phyloP scores from a whole-genome alignment of 106 monocot species.

The Acorus calamus region DNA sequence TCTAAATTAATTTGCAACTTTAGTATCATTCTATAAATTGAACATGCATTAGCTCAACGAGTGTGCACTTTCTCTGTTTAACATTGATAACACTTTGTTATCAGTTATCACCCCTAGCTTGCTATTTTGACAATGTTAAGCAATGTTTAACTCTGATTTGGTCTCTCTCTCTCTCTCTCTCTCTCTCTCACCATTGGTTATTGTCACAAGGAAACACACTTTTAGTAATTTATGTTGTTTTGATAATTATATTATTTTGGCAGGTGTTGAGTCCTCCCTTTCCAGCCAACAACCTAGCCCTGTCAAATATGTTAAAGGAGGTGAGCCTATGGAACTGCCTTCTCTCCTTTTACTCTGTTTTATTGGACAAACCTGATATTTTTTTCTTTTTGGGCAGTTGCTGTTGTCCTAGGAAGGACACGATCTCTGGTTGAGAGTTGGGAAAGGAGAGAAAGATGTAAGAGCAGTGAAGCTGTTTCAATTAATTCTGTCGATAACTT shows the following conservation, averaged over 20 bases:
- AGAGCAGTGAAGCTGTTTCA: constrained; percentile 6
- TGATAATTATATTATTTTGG: background rate
- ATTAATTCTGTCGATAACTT: constrained; percentile 20
- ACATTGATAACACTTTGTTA: no score
- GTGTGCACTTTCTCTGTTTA: no score
- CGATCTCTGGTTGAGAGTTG: constrained; percentile 81
- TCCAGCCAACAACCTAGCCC: constrained; percentile 29
- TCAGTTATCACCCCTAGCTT: background rate
- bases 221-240: no score
- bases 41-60: no score
- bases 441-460: constrained; percentile 62
- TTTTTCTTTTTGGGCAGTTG: constrained; percentile 38
- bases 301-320: constrained; percentile 80
- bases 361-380: constrained; percentile 1
- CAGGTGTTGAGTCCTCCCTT: constrained; percentile 34
- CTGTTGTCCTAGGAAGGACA: constrained; percentile 76
- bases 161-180: background rate
- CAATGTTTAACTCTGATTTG: background rate
- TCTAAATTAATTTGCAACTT: no score
- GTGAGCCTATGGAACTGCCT: constrained; percentile 18
- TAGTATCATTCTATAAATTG: no score
- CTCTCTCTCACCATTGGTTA: background rate
- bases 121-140: background rate
- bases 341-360: background rate
- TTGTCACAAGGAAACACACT: no score